phyloP scores from a whole-genome alignment of 1,284 basidiomycete species.

The Trametes polyzona region DNA sequence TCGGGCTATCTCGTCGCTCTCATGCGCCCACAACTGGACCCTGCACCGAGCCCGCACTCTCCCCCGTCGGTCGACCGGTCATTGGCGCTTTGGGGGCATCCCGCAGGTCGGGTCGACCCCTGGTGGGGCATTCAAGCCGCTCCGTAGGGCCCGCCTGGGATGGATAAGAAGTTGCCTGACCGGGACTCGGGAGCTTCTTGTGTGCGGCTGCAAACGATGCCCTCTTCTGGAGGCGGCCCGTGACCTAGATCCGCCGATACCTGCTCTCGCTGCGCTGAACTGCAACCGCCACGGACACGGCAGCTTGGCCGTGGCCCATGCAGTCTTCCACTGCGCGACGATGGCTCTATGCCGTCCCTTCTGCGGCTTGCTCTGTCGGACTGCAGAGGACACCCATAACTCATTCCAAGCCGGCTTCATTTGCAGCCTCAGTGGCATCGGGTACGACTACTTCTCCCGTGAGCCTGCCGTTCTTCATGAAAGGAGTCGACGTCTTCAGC shows the following conservation, averaged over 20 bases:
- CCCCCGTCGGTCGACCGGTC: not conserved
- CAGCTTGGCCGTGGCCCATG: not conserved
- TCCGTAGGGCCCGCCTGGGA: not conserved
- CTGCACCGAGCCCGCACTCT: not conserved
- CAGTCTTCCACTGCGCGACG: not conserved
- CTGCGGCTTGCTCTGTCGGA: too few species aligned
- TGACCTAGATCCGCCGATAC: not conserved
- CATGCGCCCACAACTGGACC: constrained; percentile 4
- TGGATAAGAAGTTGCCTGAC: not conserved
- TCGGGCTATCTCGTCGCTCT: not conserved
- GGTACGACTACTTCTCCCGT: constrained; percentile 5
- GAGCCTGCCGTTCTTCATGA: not conserved
- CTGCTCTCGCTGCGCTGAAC: not conserved
- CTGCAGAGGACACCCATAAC: too few species aligned
- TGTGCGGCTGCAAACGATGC: constrained; percentile 2
- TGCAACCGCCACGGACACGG: not conserved
- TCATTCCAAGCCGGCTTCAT: too few species aligned
- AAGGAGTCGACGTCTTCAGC: too few species aligned
- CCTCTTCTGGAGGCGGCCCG: not conserved
- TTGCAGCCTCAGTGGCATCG: too few species aligned
- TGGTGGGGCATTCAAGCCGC: constrained; percentile 1
- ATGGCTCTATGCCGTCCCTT: not conserved
- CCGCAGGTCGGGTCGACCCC: not conserved
- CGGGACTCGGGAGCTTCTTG: not conserved
- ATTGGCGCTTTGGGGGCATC: not conserved